Percentiles rank a stretch among this genome's conserved stretches.
phyloP scores from a whole-genome alignment of 179 eudicot genomes.

The Silene vulgaris region DNA sequence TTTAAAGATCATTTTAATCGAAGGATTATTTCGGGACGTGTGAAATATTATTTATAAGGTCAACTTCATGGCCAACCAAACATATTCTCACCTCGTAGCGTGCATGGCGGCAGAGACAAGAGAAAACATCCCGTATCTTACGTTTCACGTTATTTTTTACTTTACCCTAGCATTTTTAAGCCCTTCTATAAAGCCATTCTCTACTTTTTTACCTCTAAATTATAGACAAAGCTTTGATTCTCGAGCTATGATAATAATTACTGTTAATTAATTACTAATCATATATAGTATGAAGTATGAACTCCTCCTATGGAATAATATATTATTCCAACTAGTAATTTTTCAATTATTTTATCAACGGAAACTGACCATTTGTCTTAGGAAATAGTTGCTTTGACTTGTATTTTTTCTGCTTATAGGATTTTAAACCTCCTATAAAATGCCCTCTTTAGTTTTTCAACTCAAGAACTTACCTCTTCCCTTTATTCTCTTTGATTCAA shows the following conservation, averaged over 20 bases:
- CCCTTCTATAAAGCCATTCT: constrained; percentile 7
- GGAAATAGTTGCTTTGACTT: constrained; percentile 35
- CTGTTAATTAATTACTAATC: not conserved
- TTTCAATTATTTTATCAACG: constrained; percentile 19
- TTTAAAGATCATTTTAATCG: too few relatives aligned
- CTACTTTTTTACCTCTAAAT: not conserved
- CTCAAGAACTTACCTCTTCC: not conserved
- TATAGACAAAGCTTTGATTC: constrained; percentile 25
- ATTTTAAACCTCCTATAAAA: constrained; percentile 25
- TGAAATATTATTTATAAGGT: not conserved
- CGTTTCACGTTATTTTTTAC: constrained; percentile 40
- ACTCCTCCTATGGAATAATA: not conserved
- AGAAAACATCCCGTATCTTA: constrained; percentile 39
- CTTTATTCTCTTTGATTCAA: not conserved
- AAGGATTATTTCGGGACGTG: too few relatives aligned
- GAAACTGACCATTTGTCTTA: constrained; percentile 28
- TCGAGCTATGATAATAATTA: constrained; percentile 16
- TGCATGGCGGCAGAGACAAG: constrained; percentile 45
- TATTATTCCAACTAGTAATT: constrained; percentile 1
- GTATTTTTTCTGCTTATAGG: constrained; percentile 10
- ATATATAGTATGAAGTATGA: not conserved
- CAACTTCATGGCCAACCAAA: constrained; percentile 6
- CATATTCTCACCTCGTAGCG: constrained; percentile 26
- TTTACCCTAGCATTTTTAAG: constrained; percentile 37
- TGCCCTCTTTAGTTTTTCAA: not conserved